Evolutionary conservation across 306 rosid genomes (phyloP), one percentile per base, ranked within the genome.

Genomic region (Casuarina equisetifolia): DNA sequence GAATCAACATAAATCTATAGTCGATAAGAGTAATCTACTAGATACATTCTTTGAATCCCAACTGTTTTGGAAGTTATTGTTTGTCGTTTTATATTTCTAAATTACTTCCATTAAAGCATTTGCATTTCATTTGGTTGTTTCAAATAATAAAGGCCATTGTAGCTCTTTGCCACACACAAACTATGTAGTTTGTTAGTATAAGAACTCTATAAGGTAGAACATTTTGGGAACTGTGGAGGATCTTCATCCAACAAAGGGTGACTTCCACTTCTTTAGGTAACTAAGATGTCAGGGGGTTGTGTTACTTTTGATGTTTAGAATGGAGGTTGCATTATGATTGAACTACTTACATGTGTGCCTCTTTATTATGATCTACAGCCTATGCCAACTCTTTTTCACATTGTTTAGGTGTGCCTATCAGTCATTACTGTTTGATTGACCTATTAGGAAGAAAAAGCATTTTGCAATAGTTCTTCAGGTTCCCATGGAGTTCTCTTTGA

Each of bases 291-390:
- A 0, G 99, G 99, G 78, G 99, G 92, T 76, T 95, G 99, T 79
- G 99, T 97, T 75, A 97, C 99, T 90, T 95, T 97, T 46, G 99
- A 95, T 86, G 92, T 95, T 83, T 95, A 97, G 99, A 95, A 97
- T 82, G 99, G 92, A 76, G 99, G 99, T 70, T 95, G 99, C 84
- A 95, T 97, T 2, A 97, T 95, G 75, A 95, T 95, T 77, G 99
- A 95, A 83, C 97, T 95, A 75, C 99, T 95, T 84, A 92, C 99
- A 38, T 92, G 99, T 59, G 86, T 95, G 38, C 99, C 99, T 82
- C 99, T 97, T 55, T 95, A 95, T 84, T 95, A 92, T 82, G 99
- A 95, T 80, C 87, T 95, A 55, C 99, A 95, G 86, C 99, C 99
- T 57, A 95, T 95, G 99, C 99, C 99, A 0, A 97, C 99, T 74